phyloP scores from a whole-genome alignment of 352 stramenopile genomes.

The Globisporangium polare region DNA sequence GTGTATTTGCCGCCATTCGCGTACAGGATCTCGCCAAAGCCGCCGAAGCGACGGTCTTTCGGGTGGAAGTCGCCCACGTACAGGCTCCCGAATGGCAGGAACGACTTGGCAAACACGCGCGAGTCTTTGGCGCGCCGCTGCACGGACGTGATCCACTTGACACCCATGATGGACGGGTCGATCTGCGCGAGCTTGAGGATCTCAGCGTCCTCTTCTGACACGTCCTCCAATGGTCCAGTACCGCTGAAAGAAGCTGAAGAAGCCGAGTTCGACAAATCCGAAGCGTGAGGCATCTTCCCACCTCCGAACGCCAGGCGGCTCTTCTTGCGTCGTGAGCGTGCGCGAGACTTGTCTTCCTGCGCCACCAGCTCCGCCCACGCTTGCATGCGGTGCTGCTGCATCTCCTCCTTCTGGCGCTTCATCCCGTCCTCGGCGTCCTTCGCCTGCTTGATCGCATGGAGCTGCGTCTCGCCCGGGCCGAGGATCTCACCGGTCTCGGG shows the following conservation, averaged over 20 bases:
- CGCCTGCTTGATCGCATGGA: conserved; percentile 34
- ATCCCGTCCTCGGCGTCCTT: conserved; percentile 45
- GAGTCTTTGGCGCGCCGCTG: conserved; percentile 27
- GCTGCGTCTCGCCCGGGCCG: conserved; percentile 53
- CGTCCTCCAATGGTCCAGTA: neutral
- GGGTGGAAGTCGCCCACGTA: conserved; percentile 72
- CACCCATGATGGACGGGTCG: conserved; percentile 27
- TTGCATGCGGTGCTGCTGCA: conserved; percentile 61
- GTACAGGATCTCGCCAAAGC: conserved; percentile 86
- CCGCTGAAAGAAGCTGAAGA: neutral
- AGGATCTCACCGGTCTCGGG: conserved; percentile 49
- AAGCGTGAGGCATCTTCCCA: neutral
- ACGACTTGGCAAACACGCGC: conserved; percentile 55
- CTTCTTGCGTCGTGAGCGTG: conserved; percentile 25
- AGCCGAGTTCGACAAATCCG: neutral
- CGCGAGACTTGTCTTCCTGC: conserved; percentile 24
- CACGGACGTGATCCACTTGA: conserved; percentile 58
- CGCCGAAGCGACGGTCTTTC: conserved; percentile 51
- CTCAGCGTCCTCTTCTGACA: conserved; percentile 17
- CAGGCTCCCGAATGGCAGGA: conserved; percentile 59
- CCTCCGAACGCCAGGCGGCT: conserved; percentile 34
- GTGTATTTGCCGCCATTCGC: conserved; percentile 76
- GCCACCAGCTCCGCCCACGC: conserved; percentile 46
- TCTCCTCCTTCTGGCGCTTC: conserved; percentile 44
- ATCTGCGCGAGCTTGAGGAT: conserved; percentile 16